Evolutionary conservation across 805 yeast genomes (phyloP).

Genomic region (Lipomyces yamanashiensis): DNA sequence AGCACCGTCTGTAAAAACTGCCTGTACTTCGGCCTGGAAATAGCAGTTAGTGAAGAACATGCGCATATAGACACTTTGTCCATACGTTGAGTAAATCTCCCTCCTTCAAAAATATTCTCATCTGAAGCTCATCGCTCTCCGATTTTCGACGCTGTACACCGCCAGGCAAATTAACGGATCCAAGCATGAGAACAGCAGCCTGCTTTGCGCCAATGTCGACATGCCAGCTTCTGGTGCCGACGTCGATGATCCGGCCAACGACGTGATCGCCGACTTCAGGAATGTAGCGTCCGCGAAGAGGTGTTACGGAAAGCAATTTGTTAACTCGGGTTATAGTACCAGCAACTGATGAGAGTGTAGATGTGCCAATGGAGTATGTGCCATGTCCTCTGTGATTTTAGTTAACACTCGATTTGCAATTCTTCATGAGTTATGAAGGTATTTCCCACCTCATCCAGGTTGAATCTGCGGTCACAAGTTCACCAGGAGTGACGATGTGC

Average conservation of each 20-base stretch:
- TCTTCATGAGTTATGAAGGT: not conserved
- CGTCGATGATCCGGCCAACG: conserved; percentile 92
- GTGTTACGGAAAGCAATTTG: conserved; percentile 80
- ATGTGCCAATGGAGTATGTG: conserved; percentile 10
- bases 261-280: conserved; percentile 98
- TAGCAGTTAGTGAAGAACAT: not conserved
- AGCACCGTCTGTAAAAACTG: conserved; percentile 83
- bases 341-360: conserved; percentile 66
- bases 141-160: conserved; percentile 93
- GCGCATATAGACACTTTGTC: not conserved
- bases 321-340: conserved; percentile 88
- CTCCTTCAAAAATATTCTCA: conserved; percentile 92
- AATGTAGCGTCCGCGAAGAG: conserved; percentile 73
- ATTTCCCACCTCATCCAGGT: conserved; percentile 73
- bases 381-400: conserved; percentile 20
- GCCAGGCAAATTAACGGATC: conserved; percentile 96
- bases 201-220: conserved; percentile 96
- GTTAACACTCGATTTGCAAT: not conserved
- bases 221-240: conserved; percentile 92
- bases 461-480: conserved; percentile 91
- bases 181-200: conserved; percentile 89
- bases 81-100: conserved; percentile 85
- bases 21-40: conserved; percentile 79
- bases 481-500: conserved; percentile 89
- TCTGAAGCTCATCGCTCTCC: conserved; percentile 93